These are phyloP conservation scores for Sarocladiaceae sp. DNA, from an alignment of 2,329 filamentous ascomycete genomes.

Conservation along the genomic window DNA sequence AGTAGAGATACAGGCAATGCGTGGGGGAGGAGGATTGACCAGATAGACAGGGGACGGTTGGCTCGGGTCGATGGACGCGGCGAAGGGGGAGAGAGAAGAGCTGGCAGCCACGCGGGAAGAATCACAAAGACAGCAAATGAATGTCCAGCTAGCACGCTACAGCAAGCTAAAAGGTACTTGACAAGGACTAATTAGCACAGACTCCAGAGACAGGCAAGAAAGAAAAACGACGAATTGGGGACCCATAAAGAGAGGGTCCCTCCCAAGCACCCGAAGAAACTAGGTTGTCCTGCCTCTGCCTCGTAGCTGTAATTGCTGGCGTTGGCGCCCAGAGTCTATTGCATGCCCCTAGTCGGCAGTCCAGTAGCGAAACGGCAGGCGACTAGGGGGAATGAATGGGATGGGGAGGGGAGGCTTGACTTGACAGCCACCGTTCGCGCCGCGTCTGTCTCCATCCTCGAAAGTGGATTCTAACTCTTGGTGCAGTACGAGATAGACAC, in stretches of 20 bases:
- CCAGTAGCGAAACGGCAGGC: background rate
- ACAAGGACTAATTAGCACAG: no score
- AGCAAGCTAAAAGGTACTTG: background rate
- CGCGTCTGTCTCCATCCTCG: conserved; percentile 2
- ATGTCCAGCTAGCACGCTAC: background rate
- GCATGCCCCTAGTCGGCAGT: background rate
- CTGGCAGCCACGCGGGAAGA: background rate
- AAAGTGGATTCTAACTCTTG: background rate
- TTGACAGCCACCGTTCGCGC: conserved; percentile 1
- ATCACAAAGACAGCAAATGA: no score
- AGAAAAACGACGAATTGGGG: no score
- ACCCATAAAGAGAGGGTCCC: background rate
- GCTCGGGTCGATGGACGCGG: no score
- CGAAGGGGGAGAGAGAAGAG: background rate
- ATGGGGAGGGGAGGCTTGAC: background rate
- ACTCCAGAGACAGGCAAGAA: no score
- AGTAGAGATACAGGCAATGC: no score
- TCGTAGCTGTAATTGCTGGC: conserved; percentile 3
- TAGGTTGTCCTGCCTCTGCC: background rate
- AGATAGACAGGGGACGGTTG: no score
- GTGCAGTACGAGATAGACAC: background rate
- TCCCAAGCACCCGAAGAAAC: background rate
- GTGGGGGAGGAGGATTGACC: no score
- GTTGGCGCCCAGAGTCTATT: conserved; percentile 5
- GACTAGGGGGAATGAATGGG: no score